Percentiles rank a stretch among this genome's conserved stretches.
Evolutionary conservation across 1,284 basidiomycete species (phyloP).

Genomic region (Rhizoctonia solani): DNA sequence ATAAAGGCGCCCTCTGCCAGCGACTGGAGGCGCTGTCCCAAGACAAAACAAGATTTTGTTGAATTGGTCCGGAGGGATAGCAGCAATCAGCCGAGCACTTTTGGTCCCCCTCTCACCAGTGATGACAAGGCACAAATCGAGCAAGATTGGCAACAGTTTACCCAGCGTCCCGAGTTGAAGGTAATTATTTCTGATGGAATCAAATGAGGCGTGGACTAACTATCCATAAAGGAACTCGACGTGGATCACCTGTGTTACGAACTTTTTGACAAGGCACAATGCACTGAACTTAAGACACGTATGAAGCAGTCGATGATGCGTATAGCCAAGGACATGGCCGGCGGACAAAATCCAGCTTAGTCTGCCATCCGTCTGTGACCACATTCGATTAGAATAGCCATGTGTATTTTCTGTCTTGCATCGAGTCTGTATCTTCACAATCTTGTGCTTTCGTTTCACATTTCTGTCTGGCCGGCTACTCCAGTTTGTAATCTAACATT

Average conservation of each 20-base stretch:
- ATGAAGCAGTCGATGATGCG: conserved; percentile 32
- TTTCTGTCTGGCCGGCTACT: background rate
- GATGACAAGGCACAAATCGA: conserved; percentile 57
- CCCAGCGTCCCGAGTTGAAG: conserved; percentile 71
- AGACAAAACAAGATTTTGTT: conserved; percentile 58
- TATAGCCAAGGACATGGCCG: conserved; percentile 32
- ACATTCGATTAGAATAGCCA: background rate
- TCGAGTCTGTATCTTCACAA: conserved; percentile 29
- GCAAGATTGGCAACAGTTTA: conserved; percentile 75
- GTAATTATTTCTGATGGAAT: conserved; percentile 44
- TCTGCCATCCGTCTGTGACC: background rate
- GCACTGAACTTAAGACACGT: conserved; percentile 43
- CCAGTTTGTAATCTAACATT: background rate
- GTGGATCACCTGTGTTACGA: conserved; percentile 74
- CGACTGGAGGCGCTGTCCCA: conserved; percentile 52
- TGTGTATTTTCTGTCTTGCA: conserved; percentile 2
- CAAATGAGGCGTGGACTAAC: background rate
- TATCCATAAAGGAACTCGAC: conserved; percentile 61
- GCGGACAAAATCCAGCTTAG: conserved; percentile 23
- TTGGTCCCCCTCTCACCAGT: conserved; percentile 49
- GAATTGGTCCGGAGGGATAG: conserved; percentile 52
- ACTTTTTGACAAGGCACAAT: conserved; percentile 75
- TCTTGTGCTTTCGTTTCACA: conserved; percentile 4
- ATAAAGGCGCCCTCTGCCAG: conserved; percentile 38
- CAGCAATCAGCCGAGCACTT: conserved; percentile 51